Percentiles rank a stretch among this genome's conserved stretches.
phyloP scores from a whole-genome alignment of 2,329 filamentous ascomycete species.

The Ascochyta lentis region DNA sequence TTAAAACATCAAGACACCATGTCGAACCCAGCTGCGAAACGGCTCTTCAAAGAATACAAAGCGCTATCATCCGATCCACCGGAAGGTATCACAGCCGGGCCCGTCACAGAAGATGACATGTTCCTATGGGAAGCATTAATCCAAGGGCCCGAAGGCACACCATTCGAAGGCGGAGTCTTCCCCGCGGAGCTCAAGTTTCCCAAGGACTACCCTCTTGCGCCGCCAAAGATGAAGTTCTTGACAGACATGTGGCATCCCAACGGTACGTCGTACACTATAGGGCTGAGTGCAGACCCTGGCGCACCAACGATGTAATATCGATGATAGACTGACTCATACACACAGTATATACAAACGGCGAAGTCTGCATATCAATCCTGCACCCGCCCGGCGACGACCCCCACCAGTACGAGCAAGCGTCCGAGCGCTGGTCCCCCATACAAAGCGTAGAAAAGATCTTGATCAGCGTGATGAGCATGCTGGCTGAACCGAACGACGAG shows the following conservation, averaged over 20 bases:
- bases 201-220: conserved; percentile 81
- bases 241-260: conserved; percentile 92
- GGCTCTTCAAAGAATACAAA: conserved; percentile 96
- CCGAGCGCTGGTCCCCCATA: conserved; percentile 92
- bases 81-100: conserved; percentile 96
- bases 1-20: conserved; percentile 37
- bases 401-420: conserved; percentile 88
- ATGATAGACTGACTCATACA: not conserved
- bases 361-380: conserved; percentile 95
- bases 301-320: too few relatives aligned
- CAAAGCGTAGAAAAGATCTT: conserved; percentile 95
- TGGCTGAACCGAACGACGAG: conserved; percentile 93
- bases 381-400: conserved; percentile 94
- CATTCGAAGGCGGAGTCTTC: conserved; percentile 96
- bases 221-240: conserved; percentile 88
- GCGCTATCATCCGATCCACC: conserved; percentile 91
- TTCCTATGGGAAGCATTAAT: conserved; percentile 97
- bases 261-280: conserved; percentile 55
- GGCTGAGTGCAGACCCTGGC: too few relatives aligned
- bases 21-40: conserved; percentile 67
- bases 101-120: conserved; percentile 91
- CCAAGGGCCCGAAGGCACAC: conserved; percentile 92
- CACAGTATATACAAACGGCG: conserved; percentile 80
- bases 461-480: conserved; percentile 88
- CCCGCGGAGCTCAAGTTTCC: conserved; percentile 85